Conservation (phyloP, 2,329 filamentous ascomycete species). For the Paecilomyces sp. region DNA sequence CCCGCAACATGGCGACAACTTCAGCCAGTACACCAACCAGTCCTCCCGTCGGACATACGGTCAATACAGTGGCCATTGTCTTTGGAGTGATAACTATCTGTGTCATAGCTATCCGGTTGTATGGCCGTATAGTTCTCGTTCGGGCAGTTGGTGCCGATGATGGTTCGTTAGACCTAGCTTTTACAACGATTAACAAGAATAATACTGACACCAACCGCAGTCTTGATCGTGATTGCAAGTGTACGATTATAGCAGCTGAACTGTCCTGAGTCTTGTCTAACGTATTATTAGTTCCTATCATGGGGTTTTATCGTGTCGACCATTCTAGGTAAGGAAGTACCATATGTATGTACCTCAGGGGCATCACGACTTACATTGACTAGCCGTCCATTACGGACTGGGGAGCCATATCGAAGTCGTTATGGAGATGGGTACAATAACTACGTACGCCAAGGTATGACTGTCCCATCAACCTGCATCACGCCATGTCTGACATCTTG, state of each 20-base stretch:
- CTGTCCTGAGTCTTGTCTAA: background rate
- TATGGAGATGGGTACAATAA: constrained; percentile 10
- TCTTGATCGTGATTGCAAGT: background rate
- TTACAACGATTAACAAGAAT: background rate
- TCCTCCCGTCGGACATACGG: background rate
- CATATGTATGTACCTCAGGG: background rate
- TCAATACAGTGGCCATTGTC: constrained; percentile 1
- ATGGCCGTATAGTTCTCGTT: background rate
- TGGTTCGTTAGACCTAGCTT: background rate
- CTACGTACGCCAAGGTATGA: constrained; percentile 13
- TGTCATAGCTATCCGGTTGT: background rate
- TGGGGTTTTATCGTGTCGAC: background rate
- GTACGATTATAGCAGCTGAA: background rate
- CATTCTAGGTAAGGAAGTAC: background rate
- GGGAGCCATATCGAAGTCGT: constrained; percentile 23
- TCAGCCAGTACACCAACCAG: background rate
- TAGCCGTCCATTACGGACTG: constrained; percentile 17
- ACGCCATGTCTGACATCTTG: background rate
- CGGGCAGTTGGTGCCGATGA: background rate
- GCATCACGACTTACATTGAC: background rate
- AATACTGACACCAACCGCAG: background rate
- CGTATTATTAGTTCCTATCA: background rate
- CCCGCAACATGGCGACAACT: background rate
- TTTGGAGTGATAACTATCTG: background rate
- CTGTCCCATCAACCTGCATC: background rate